Base-by-base conservation (phyloP, 345 rosid species). In the Euphorbia tirucalli region DNA sequence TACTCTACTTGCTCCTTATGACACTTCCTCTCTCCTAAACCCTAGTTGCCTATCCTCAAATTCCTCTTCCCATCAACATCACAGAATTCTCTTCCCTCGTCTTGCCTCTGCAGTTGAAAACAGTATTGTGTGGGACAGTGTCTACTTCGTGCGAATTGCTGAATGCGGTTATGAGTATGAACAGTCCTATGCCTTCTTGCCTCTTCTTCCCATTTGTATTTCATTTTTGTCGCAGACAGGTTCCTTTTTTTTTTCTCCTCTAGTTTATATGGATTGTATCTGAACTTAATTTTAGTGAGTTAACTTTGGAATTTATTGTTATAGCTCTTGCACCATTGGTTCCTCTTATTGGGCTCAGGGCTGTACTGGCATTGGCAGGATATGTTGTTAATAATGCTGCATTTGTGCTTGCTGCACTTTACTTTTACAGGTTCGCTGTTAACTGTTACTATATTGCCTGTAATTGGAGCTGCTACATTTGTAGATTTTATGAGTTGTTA, bases 131-230 rank as follows among this genome's bases (percentile, higher is more conserved):
- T 94, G 99, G 99, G 99, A 94, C 79, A 78, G 96, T 1, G 97
- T 92, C 43, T 92, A 85, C 80, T 95, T 86, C 59, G 80, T 92
- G 46, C 81, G 93, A 15, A 95, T 92, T 25, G 86, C 97, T 3
- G 77, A 95, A 72, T 95, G 99, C 57, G 93, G 97, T 1, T 95
- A 90, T 61, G 97, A 95, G 85, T 90, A 92, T 57, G 99, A 92
- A 84, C 99, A 92, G 87, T 71, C 81, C 46, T 95, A 86, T 57
- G 97, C 99, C 41, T 95, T 95, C 86, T 80, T 87, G 59, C 99
- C 99, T 31, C 82, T 92, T 25, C 89, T 95, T 59, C 99, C 97
- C 4, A 58, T 82, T 52, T 81, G 76, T 84, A 88, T 90, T 44
- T 77, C 78, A 24, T 6, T 86, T 63, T 66, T 90, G 27, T 80